These are phyloP conservation scores for Vitis cinerea DNA, from an alignment of 164 flowering plant genomes.

Conservation along the genomic window DNA sequence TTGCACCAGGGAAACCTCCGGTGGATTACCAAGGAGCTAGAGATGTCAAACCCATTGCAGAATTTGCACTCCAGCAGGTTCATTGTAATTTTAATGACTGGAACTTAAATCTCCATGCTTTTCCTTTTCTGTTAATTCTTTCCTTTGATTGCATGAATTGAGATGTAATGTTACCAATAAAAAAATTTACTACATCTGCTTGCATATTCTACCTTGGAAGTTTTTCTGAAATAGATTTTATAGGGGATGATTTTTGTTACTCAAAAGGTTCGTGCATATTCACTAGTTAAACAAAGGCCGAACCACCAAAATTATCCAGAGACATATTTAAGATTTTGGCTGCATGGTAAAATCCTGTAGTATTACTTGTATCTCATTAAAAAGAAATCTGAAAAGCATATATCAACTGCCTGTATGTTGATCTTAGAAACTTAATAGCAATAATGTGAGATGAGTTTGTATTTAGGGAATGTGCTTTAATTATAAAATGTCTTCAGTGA, in stretches of 20 bases:
- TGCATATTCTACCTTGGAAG: too few species aligned
- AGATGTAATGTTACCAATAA: neutral
- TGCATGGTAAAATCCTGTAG: too few species aligned
- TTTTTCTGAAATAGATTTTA: too few species aligned
- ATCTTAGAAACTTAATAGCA: neutral
- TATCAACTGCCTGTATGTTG: neutral
- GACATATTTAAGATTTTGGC: too few species aligned
- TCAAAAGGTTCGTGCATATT: too few species aligned
- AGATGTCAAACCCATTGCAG: constrained; percentile 88
- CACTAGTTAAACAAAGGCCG: too few species aligned
- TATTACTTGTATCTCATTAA: too few species aligned
- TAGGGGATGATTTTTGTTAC: too few species aligned
- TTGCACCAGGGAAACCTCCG: constrained; percentile 89
- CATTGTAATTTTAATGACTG: neutral
- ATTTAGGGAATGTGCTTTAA: neutral
- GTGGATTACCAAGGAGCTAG: constrained; percentile 95
- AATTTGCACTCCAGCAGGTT: constrained; percentile 87
- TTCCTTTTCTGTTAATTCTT: neutral
- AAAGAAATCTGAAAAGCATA: neutral
- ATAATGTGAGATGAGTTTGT: neutral
- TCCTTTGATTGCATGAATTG: neutral
- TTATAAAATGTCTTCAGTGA: too few species aligned
- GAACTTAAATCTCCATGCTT: neutral
- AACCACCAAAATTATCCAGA: too few species aligned
- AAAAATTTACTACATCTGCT: neutral